Evolutionary conservation across 2,329 filamentous ascomycete species (phyloP), one percentile per base, ranked within the genome.

Genomic region (Diplodia intermedia): DNA sequence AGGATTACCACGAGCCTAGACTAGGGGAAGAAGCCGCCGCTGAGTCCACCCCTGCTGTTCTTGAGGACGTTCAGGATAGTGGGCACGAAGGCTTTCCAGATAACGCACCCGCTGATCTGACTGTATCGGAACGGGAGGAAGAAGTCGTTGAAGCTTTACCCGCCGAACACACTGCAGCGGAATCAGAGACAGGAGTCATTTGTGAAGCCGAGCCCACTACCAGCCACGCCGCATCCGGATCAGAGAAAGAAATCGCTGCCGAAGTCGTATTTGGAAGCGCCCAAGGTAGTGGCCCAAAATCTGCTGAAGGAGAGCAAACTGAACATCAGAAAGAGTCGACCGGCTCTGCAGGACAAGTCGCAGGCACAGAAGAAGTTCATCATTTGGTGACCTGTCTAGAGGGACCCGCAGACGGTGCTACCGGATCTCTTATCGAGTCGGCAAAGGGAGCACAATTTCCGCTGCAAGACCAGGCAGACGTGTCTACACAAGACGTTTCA

Each of bases 331-430:
- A 43, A 8, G 36, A 12, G 4, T 18, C 6, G n/a, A n/a, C 54
- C 3, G n/a, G 11, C 18, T 38, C 33, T 26, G 5, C n/a, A 20
- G 55, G 18, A 4, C 36, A 29, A 47, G 14, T 38, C 3, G 23
- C 20, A 60, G 55, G 6, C 12, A 47, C 56, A 3, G 38, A 7
- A n/a, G 38, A 60, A 31, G 20, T 23, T n/a, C 56, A 31, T 9
- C 23, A 12, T n/a, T 60, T 47, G 11, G 23, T 60, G 38, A 31
- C 56, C 26, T 60, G 56, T 15, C 56, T 38, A 9, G 56, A 60
- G 7, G 11, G 26, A 8, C 7, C 23, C 3, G 15, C 4, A 1
- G 15, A 9, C 3, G 23, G 9, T n/a, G 5, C 23, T 8, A 47
- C 26, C 11, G 38, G 43, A 47, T 15, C 38, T 26, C 33, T 15